These are phyloP conservation scores for Ceratocystis huliohia DNA, from an alignment of 2,329 filamentous ascomycete species.

Conservation along the genomic window DNA sequence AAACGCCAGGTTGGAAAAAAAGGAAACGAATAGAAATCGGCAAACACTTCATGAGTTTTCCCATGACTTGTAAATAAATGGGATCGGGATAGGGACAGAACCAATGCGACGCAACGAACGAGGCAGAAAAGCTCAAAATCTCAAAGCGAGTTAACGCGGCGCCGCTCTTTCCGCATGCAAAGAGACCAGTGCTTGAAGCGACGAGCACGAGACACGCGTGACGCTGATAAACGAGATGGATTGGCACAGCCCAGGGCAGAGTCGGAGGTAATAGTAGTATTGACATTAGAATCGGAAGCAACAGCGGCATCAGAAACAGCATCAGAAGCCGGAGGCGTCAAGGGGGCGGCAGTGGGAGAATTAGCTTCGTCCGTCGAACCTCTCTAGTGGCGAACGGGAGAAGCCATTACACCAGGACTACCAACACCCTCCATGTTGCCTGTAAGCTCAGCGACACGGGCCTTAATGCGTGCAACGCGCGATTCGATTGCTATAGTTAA, in stretches of 20 bases:
- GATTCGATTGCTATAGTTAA: conserved; percentile 70
- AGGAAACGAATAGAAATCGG: conserved; percentile 19
- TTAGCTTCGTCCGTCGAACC: conserved; percentile 7
- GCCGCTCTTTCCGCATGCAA: background rate
- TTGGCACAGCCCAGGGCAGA: background rate
- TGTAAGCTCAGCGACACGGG: conserved; percentile 86
- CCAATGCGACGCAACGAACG: background rate
- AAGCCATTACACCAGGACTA: conserved; percentile 30
- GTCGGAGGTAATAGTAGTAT: background rate
- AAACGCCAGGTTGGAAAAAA: conserved; percentile 12
- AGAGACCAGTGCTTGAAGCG: background rate
- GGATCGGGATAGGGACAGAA: background rate
- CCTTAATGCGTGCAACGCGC: conserved; percentile 93
- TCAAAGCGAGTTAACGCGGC: conserved; percentile 1
- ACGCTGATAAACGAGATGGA: background rate
- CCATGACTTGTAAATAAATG: background rate
- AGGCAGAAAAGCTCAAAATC: background rate
- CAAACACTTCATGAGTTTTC: background rate
- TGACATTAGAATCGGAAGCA: background rate
- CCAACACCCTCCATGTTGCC: conserved; percentile 57
- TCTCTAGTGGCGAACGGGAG: conserved; percentile 23
- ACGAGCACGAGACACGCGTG: background rate
- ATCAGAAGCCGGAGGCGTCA: background rate
- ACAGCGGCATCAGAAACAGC: background rate
- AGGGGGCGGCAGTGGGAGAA: background rate